A percentile compares a stretch with the other conserved stretches of the same genome.
Conservation (phyloP, 306 rosid genomes). For the Cajanus cajan region DNA sequence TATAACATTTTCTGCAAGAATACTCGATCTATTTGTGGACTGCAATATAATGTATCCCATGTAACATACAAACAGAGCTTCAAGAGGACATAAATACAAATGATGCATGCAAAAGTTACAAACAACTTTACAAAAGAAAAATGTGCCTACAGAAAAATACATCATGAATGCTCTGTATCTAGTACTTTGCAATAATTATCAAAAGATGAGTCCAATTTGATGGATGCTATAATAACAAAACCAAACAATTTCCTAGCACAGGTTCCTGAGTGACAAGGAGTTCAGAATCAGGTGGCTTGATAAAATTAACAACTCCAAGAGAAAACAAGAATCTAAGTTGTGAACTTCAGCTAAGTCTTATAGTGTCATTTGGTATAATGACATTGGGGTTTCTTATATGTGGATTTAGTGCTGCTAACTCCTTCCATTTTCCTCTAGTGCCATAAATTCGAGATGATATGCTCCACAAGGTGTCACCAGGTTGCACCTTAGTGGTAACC, state of each 20-base stretch:
- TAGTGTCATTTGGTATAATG: slow-evolving; percentile 53
- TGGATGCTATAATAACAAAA: neutral
- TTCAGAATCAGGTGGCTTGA: neutral
- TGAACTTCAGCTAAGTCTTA: slow-evolving; percentile 44
- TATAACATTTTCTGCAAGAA: neutral
- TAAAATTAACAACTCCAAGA: neutral
- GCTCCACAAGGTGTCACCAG: slow-evolving; percentile 88
- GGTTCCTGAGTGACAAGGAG: neutral
- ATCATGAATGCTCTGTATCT: neutral
- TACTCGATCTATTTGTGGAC: neutral
- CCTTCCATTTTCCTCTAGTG: slow-evolving; percentile 61
- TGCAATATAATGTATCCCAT: neutral
- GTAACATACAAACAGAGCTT: slow-evolving; percentile 17
- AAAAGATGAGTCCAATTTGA: neutral
- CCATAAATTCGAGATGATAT: slow-evolving; percentile 65
- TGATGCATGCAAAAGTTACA: slow-evolving; percentile 10
- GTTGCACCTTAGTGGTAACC: slow-evolving; percentile 58
- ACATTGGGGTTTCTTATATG: slow-evolving; percentile 76
- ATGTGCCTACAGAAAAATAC: slow-evolving; percentile 3
- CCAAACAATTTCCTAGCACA: neutral
- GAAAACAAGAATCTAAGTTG: neutral
- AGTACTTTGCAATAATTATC: slow-evolving; percentile 6
- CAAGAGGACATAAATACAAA: slow-evolving; percentile 4
- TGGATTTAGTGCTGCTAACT: slow-evolving; percentile 54
- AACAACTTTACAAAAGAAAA: slow-evolving; percentile 25